Conservation (phyloP, 805 yeast genomes). For the Saitoella complicata region DNA sequence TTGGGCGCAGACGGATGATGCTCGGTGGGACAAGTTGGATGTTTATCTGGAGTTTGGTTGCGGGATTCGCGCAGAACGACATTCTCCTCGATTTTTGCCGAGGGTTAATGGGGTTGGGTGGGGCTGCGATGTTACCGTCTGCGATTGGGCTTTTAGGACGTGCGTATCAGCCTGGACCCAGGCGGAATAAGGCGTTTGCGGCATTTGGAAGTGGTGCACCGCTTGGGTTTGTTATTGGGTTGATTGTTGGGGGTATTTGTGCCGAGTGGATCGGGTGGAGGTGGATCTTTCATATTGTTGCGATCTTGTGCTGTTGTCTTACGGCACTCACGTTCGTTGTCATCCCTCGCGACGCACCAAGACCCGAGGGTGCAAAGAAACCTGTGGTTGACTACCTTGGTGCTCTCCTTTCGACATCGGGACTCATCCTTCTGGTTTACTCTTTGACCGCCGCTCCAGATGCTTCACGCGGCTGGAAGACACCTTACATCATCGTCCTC, state of each 20-base stretch:
- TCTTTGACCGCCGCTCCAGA: slow-evolving; percentile 30
- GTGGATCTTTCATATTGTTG: slow-evolving; percentile 26
- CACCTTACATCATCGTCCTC: slow-evolving; percentile 31
- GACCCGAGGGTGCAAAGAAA: slow-evolving; percentile 2
- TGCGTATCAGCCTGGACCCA: slow-evolving; percentile 16
- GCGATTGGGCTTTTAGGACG: slow-evolving; percentile 31
- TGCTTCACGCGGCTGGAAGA: slow-evolving; percentile 28
- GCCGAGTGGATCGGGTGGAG: slow-evolving; percentile 27
- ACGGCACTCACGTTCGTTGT: slow-evolving; percentile 17
- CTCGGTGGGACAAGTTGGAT: slow-evolving; percentile 22
- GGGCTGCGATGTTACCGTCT: slow-evolving; percentile 32
- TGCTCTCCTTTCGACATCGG: slow-evolving; percentile 25
- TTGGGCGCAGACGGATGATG: slow-evolving; percentile 30
- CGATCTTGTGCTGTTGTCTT: slow-evolving; percentile 24
- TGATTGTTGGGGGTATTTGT: slow-evolving; percentile 30
- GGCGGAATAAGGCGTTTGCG: slow-evolving; percentile 14
- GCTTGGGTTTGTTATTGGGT: slow-evolving; percentile 29
- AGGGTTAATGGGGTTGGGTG: slow-evolving; percentile 29
- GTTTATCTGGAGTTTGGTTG: slow-evolving; percentile 22
- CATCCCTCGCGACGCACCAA: slow-evolving; percentile 25
- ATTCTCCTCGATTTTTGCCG: slow-evolving; percentile 27
- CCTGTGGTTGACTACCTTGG: slow-evolving; percentile 29
- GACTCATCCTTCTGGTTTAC: slow-evolving; percentile 28
- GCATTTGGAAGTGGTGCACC: slow-evolving; percentile 34
- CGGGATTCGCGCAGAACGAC: slow-evolving; percentile 19